These are phyloP conservation scores for Hippophae gyantsensis DNA, from an alignment of 306 rosid species.

Conservation along the genomic window DNA sequence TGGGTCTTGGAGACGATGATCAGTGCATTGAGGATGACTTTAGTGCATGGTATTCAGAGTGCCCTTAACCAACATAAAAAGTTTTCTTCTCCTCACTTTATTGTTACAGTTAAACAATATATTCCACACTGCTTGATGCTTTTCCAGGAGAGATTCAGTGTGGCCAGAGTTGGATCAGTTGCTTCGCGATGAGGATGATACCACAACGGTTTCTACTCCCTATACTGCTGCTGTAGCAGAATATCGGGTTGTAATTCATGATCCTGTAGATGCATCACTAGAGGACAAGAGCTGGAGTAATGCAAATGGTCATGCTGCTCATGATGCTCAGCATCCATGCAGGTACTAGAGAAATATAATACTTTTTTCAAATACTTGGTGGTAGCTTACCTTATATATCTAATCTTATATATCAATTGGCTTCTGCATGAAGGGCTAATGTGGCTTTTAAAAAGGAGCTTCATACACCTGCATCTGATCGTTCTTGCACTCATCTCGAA, in stretches of 20 bases:
- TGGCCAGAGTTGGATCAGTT: slow-evolving; percentile 82
- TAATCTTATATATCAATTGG: slow-evolving; percentile 5
- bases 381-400: not conserved
- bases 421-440: slow-evolving; percentile 43
- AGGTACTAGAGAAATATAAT: slow-evolving; percentile 32
- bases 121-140: slow-evolving; percentile 10
- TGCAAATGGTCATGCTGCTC: slow-evolving; percentile 55
- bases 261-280: slow-evolving; percentile 25
- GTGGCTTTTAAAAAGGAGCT: slow-evolving; percentile 73
- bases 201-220: slow-evolving; percentile 57
- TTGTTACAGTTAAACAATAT: not conserved
- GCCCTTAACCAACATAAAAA: slow-evolving; percentile 1
- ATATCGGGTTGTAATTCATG: slow-evolving; percentile 68
- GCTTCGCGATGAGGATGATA: slow-evolving; percentile 66
- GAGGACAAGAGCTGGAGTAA: slow-evolving; percentile 26
- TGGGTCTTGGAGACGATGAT: slow-evolving; percentile 91
- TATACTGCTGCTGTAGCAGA: slow-evolving; percentile 66
- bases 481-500: slow-evolving; percentile 87
- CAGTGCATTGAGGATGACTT: slow-evolving; percentile 94
- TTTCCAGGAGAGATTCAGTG: slow-evolving; percentile 63
- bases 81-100: not conserved
- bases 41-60: slow-evolving; percentile 65
- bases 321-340: slow-evolving; percentile 87
- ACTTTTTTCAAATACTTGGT: not conserved
- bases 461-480: slow-evolving; percentile 70